Evolutionary conservation across 2,329 filamentous ascomycete genomes (phyloP).

Genomic region (Orbilia ellipsospora): DNA sequence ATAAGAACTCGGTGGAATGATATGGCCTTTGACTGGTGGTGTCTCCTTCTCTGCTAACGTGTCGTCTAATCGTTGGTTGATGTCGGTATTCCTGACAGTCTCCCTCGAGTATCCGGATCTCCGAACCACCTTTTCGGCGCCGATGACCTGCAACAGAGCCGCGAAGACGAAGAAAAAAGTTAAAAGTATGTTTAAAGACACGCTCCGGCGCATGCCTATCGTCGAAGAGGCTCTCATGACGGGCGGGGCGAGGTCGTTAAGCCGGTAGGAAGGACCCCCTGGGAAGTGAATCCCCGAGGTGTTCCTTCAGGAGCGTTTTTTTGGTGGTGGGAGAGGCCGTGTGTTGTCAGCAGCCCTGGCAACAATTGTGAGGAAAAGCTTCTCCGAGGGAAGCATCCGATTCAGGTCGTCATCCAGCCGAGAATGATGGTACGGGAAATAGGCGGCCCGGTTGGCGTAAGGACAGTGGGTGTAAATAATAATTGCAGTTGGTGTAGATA

Average conservation of each 20-base stretch:
- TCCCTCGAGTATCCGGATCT: conserved; percentile 38
- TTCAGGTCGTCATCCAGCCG: conserved; percentile 54
- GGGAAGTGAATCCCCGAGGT: conserved; percentile 39
- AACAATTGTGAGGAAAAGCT: conserved; percentile 33
- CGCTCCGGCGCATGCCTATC: conserved; percentile 48
- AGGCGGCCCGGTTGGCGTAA: conserved; percentile 29
- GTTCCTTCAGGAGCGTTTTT: conserved; percentile 53
- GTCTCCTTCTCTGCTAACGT: conserved; percentile 38
- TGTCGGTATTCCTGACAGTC: conserved; percentile 35
- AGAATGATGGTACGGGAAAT: conserved; percentile 20
- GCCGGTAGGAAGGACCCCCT: conserved; percentile 30
- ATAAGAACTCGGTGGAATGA: conserved; percentile 53
- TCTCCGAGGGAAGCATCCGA: conserved; percentile 51
- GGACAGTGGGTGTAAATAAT: conserved; percentile 25
- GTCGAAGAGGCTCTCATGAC: conserved; percentile 45
- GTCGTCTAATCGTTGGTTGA: conserved; percentile 46
- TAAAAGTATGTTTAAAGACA: conserved; percentile 39
- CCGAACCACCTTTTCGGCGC: conserved; percentile 51
- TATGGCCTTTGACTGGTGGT: conserved; percentile 34
- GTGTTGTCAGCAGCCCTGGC: conserved; percentile 30
- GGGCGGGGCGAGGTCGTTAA: conserved; percentile 22
- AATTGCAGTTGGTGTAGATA: conserved; percentile 4
- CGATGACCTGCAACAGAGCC: conserved; percentile 55
- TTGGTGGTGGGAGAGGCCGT: conserved; percentile 21
- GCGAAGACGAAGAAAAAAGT: conserved; percentile 49